These are phyloP conservation scores for Aspergillus intermedius DNA, from an alignment of 2,329 filamentous ascomycete species.

Conservation along the genomic window DNA sequence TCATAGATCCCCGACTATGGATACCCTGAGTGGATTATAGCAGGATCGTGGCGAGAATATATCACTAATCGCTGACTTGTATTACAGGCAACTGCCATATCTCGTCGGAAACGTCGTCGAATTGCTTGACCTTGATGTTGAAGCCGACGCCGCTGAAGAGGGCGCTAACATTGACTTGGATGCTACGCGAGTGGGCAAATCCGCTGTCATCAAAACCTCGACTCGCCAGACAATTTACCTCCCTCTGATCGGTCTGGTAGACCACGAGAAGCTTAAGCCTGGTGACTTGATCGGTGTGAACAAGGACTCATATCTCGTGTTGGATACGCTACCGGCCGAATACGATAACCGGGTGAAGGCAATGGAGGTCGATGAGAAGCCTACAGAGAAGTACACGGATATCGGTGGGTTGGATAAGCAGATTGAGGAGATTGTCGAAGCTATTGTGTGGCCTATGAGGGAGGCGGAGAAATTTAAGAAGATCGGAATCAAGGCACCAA, in stretches of 20 bases:
- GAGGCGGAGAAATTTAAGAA: slow-evolving; percentile 99
- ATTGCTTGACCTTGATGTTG: slow-evolving; percentile 91
- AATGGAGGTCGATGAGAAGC: slow-evolving; percentile 99
- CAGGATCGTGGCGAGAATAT: not conserved
- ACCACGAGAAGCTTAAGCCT: slow-evolving; percentile 90
- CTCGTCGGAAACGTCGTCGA: slow-evolving; percentile 98
- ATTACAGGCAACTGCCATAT: slow-evolving; percentile 71
- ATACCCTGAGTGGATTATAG: not conserved
- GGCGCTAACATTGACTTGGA: slow-evolving; percentile 98
- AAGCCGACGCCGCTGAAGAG: slow-evolving; percentile 91
- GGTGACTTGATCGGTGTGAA: slow-evolving; percentile 97
- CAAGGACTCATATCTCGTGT: slow-evolving; percentile 95
- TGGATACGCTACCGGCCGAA: slow-evolving; percentile 93
- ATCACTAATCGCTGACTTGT: slow-evolving; percentile 1
- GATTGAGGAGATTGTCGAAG: slow-evolving; percentile 97
- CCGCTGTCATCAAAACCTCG: slow-evolving; percentile 98
- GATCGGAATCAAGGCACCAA: slow-evolving; percentile 98
- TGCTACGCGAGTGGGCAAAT: slow-evolving; percentile 93
- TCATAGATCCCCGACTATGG: not conserved
- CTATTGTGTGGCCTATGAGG: slow-evolving; percentile 99
- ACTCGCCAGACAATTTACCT: slow-evolving; percentile 98
- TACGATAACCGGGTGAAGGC: slow-evolving; percentile 99
- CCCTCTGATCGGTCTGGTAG: slow-evolving; percentile 91
- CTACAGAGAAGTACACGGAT: slow-evolving; percentile 97
- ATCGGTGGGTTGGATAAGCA: slow-evolving; percentile 97